phyloP scores from a whole-genome alignment of 176 grass and related monocot genomes.

The Saccharum spontaneum region DNA sequence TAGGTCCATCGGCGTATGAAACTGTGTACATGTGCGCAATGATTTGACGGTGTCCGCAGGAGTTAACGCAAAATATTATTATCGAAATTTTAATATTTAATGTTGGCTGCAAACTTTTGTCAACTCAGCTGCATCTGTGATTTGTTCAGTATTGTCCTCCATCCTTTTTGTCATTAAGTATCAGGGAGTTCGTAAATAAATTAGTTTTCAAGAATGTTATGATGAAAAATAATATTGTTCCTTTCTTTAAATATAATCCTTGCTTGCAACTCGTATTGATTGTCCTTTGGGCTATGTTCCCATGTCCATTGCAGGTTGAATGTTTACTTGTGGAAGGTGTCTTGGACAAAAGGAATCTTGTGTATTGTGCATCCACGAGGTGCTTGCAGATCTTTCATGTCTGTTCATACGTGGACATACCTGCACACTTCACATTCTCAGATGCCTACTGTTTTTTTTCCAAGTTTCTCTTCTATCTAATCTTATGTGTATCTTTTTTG shows the following conservation, averaged over 20 bases:
- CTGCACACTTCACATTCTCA: not conserved
- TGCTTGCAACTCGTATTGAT: constrained; percentile 5
- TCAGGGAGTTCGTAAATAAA: not conserved
- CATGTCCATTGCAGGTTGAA: constrained; percentile 62
- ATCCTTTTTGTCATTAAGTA: constrained; percentile 9
- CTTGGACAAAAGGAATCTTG: constrained; percentile 92
- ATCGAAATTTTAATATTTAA: not conserved
- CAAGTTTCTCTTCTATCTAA: constrained; percentile 16
- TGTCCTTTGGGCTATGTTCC: constrained; percentile 10
- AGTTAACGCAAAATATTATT: too few species aligned
- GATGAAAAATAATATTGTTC: not conserved
- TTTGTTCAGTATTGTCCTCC: not conserved
- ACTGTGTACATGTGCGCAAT: too few species aligned
- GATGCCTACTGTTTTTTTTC: not conserved
- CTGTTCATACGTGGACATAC: constrained; percentile 7
- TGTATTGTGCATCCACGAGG: constrained; percentile 98
- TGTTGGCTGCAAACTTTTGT: not conserved
- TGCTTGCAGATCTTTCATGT: constrained; percentile 29
- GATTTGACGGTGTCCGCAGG: too few species aligned
- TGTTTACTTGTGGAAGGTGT: constrained; percentile 89
- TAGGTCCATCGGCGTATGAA: too few species aligned
- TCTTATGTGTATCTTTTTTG: not conserved
- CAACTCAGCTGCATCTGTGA: not conserved
- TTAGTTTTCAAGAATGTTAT: not conserved
- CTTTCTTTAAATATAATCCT: not conserved